phyloP scores from a whole-genome alignment of 2,329 filamentous ascomycete genomes.

The Stagonosporopsis tanaceti region DNA sequence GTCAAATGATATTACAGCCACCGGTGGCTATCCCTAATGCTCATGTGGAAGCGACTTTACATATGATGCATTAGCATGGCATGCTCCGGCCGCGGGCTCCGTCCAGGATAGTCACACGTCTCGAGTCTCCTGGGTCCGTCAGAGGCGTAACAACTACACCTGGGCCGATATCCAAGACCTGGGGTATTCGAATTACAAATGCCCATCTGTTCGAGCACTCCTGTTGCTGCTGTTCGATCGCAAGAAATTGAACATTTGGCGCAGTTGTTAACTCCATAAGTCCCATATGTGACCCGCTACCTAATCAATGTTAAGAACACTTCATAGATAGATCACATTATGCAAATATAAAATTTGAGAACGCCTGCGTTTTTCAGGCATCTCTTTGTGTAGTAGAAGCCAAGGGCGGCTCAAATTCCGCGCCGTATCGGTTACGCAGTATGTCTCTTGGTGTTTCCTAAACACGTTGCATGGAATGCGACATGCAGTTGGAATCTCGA shows the following conservation, averaged over 20 bases:
- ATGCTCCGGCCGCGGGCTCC: slow-evolving; percentile 3
- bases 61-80: not conserved
- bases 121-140: too few relatives aligned
- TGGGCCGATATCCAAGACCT: not conserved
- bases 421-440: not conserved
- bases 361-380: not conserved
- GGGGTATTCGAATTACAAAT: too few relatives aligned
- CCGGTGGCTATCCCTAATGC: not conserved
- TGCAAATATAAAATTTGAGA: not conserved
- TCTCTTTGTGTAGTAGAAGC: too few relatives aligned
- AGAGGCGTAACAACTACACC: too few relatives aligned
- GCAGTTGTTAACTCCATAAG: not conserved
- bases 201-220: too few relatives aligned
- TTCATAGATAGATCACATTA: not conserved
- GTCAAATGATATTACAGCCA: not conserved
- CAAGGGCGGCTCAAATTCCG: too few relatives aligned
- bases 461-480: not conserved
- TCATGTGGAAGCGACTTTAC: not conserved
- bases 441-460: not conserved
- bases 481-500: not conserved
- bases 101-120: not conserved
- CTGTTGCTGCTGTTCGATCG: too few relatives aligned
- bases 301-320: not conserved
- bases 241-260: not conserved
- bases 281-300: not conserved